Base-by-base conservation (phyloP, 192 early-diverging fungal genomes). In the Coemansia sp. region DNA sequence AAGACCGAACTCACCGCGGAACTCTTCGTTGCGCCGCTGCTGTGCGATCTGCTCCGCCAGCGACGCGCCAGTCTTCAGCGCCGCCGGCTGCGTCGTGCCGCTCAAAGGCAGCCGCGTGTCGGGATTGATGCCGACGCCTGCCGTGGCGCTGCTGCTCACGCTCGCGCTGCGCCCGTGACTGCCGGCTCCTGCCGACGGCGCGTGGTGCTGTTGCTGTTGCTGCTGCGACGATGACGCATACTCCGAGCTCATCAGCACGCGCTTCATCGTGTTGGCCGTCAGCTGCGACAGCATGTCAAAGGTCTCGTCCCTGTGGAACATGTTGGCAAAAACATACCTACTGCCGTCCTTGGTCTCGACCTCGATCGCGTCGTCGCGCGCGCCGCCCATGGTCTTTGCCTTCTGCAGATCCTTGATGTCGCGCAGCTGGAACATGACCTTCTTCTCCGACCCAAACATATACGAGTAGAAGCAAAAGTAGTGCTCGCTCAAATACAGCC, bases 281-380 rank as follows among this genome's bases (percentile, higher is more conserved):
- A 99, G 81, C 67, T 96, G 92, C 51, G 95, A 90, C n/a, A 99
- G 83, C 61, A 97, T 83, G 64, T 97, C 95, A 67, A 89, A 98
- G 5, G 94, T 93, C 86, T 99, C 95, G 76, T 99, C 95, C 29
- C 97, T 87, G 55, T 93, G 91, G 77, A 99, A 98, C 55, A 99
- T 83, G 68, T 98, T 99, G 12, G 93, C 91, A 62, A 99, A 94
- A 56, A 91, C 77, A 77, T 94, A 88, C 90, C 91, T 80, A 77
- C 71, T 73, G 83, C 84, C 80, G 71, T 95, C 92, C 69, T 89
- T 94, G 11, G 91, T 92, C 20, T 88, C 83, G 17, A 99, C 89
- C 68, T 89, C 86, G 48, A 99, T 92, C 17, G 91, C 86, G 70
- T 99, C 96, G 22, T 89, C 85, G 51, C 96, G 87, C 2, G 97